Conservation (phyloP, 2,329 filamentous ascomycete genomes). For the Decorospora gaudefroyi region DNA sequence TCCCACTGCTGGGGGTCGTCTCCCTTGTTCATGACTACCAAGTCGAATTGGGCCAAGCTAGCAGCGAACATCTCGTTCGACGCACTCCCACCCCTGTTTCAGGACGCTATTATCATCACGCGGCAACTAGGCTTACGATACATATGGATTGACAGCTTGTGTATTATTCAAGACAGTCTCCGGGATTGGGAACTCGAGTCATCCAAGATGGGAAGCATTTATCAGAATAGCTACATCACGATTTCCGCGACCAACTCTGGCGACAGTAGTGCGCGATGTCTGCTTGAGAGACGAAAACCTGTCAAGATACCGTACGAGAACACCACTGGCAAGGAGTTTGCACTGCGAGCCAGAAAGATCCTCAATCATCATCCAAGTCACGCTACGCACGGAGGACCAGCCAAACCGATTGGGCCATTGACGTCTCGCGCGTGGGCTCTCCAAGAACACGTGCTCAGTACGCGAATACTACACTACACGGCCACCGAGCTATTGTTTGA, state of each 20-base stretch:
- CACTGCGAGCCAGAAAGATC: conserved; percentile 33
- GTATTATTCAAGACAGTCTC: conserved; percentile 15
- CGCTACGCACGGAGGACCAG: conserved; percentile 25
- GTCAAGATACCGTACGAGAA: conserved; percentile 36
- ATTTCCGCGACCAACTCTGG: conserved; percentile 37
- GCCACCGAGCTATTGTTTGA: conserved; percentile 43
- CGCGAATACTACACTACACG: conserved; percentile 42
- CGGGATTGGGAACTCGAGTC: conserved; percentile 45
- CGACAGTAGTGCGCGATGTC: conserved; percentile 26
- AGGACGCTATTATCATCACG: conserved; percentile 2
- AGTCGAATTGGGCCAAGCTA: conserved; percentile 35
- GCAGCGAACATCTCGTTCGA: conserved; percentile 34
- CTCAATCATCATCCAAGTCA: conserved; percentile 38
- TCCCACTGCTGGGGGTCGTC: conserved; percentile 42
- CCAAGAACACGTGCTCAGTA: conserved; percentile 43
- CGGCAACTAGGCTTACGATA: background rate
- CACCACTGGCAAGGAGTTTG: conserved; percentile 30
- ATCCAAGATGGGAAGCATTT: conserved; percentile 43
- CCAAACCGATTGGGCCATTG: conserved; percentile 33
- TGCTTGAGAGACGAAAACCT: conserved; percentile 34
- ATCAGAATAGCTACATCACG: conserved; percentile 42
- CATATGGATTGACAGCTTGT: conserved; percentile 8
- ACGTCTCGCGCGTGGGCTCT: conserved; percentile 40
- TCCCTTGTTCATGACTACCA: conserved; percentile 32
- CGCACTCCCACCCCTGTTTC: conserved; percentile 31